Base-by-base conservation (phyloP, 2,329 filamentous ascomycete species). In the Penicillium sp. region DNA sequence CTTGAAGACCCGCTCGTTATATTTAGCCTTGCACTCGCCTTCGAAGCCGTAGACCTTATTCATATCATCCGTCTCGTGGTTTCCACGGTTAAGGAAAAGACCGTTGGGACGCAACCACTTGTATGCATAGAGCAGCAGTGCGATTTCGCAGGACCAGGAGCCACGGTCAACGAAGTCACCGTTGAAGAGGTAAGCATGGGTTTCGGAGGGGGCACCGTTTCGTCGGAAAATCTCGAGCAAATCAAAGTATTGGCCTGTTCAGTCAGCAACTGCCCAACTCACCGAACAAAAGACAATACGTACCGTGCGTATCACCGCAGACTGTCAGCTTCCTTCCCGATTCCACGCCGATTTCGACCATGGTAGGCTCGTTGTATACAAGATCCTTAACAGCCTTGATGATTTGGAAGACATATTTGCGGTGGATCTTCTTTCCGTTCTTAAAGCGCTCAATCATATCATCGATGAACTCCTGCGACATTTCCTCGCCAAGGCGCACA, bases 21-120 rank as follows among this genome's bases (percentile, higher is more conserved):
- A 98, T 74, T 98, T 98, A 61, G 88, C 88, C 70, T 91, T 93
- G 77, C 93, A 97, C 69, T 98, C 93, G 65, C 93, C 93, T 71
- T 98, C 93, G 63, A 98, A 98, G 17, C 93, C 93, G 67, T 98
- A 98, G 47, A 93, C 90, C 58, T 88, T 83, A 77, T 98, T 98
- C 93, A 98, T 98, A 71, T 96, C 91, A 67, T 97, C 91, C 43
- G 93, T 97, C 74, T 98, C 93, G 72, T 98, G 93, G 72, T 98
- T 98, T 60, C 93, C 93, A 54, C 93, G 83, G 77, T 98, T 98
- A 57, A 98, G 76, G 80, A 95, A 97, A 77, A 98, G 91, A 48
- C 77, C 82, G 38, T 82, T 80, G 7, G 93, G 93, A 48, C 87
- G 83, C 62, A 97, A 72, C 91, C 88, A 95, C 75, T 98, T 98